Conservation (phyloP, 2,329 filamentous ascomycete species). For the Hymenoscyphus repandus region DNA sequence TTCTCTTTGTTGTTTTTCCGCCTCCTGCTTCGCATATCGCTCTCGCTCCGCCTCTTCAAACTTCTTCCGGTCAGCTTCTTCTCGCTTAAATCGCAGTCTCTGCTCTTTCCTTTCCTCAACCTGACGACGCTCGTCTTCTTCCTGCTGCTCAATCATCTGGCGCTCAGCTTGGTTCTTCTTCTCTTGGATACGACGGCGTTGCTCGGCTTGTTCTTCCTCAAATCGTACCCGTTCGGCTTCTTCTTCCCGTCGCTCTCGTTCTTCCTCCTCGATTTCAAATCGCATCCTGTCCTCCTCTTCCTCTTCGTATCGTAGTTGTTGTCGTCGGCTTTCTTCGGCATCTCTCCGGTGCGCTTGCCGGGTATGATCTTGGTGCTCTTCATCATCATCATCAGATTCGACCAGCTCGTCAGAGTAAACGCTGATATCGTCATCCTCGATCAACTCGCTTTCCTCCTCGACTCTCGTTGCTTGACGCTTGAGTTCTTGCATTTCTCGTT, state of each 20-base stretch:
- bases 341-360: background rate
- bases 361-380: background rate
- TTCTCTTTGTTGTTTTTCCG: background rate
- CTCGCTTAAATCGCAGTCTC: background rate
- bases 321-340: background rate
- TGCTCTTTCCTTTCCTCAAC: slow-evolving; percentile 1
- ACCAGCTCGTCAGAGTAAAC: background rate
- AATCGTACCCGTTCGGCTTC: background rate
- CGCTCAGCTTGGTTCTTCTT: background rate
- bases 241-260: background rate
- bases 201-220: background rate
- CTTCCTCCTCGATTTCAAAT: background rate
- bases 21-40: background rate
- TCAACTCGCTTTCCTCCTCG: background rate
- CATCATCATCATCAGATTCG: background rate
- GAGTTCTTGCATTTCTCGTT: background rate
- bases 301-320: background rate
- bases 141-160: background rate
- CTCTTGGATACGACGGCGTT: background rate
- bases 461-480: background rate
- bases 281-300: background rate
- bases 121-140: background rate
- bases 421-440: background rate
- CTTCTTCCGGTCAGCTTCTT: background rate
- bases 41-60: background rate